A percentile compares a stretch with the other conserved stretches of the same genome.
phyloP scores from a whole-genome alignment of 257 asterid species.

The Osmanthus fragrans region DNA sequence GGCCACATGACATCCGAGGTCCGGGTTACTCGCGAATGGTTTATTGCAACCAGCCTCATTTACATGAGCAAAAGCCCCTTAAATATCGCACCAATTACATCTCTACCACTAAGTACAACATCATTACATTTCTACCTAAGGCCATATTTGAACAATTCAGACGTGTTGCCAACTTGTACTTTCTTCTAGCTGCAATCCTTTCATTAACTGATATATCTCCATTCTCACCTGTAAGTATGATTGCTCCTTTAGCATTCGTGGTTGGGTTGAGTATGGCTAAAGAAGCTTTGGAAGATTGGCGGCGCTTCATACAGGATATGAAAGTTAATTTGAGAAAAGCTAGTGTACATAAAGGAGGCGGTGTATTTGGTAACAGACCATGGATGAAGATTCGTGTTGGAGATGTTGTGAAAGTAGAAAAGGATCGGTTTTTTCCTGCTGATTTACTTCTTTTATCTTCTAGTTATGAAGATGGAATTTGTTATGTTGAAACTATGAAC shows the following conservation, averaged over 20 bases:
- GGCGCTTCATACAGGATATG: conserved; percentile 93
- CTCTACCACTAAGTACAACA: conserved; percentile 89
- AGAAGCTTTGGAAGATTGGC: conserved; percentile 95
- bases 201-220: conserved; percentile 87
- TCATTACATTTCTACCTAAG: conserved; percentile 83
- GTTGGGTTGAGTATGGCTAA: conserved; percentile 98
- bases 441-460: conserved; percentile 86
- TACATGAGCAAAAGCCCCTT: conserved; percentile 68
- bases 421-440: conserved; percentile 89
- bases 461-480: conserved; percentile 89
- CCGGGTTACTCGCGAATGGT: conserved; percentile 85
- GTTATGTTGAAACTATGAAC: conserved; percentile 97
- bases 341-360: conserved; percentile 59
- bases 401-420: conserved; percentile 82
- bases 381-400: conserved; percentile 96
- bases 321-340: conserved; percentile 84
- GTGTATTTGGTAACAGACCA: conserved; percentile 63
- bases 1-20: conserved; percentile 51
- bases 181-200: conserved; percentile 82
- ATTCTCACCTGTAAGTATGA: conserved; percentile 77
- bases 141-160: conserved; percentile 91
- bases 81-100: conserved; percentile 70
- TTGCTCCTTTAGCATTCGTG: conserved; percentile 87
- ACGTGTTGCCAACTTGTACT: conserved; percentile 92
- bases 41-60: conserved; percentile 73